Evolutionary conservation across 2,329 filamentous ascomycete genomes (phyloP).

Genomic region (Lojkania enalia): DNA sequence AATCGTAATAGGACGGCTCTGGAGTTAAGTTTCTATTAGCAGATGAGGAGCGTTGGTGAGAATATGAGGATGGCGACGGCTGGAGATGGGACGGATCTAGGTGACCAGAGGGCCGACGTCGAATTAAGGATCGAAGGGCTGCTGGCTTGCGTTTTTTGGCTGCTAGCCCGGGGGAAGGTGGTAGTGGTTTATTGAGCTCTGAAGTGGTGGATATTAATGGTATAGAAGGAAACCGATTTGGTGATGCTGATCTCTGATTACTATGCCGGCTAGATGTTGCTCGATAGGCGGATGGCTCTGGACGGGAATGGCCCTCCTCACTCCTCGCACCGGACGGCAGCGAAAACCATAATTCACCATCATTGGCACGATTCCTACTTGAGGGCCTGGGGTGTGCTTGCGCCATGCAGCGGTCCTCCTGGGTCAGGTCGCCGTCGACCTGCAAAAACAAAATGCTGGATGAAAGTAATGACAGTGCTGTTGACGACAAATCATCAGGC

Average conservation of each 20-base stretch:
- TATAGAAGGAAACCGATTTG: slow-evolving; percentile 15
- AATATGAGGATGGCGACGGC: slow-evolving; percentile 20
- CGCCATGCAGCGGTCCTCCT: slow-evolving; percentile 26
- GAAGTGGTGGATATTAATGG: slow-evolving; percentile 28
- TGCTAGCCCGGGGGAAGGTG: slow-evolving; percentile 28
- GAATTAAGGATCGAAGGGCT: slow-evolving; percentile 30
- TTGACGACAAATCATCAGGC: slow-evolving; percentile 24
- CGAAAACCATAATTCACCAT: slow-evolving; percentile 38
- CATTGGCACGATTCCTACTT: slow-evolving; percentile 19
- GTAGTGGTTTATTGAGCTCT: slow-evolving; percentile 36
- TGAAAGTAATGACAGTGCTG: slow-evolving; percentile 21
- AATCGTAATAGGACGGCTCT: slow-evolving; percentile 23
- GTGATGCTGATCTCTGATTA: slow-evolving; percentile 20
- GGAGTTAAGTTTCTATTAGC: slow-evolving; percentile 24
- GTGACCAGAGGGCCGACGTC: slow-evolving; percentile 27
- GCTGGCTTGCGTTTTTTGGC: slow-evolving; percentile 29
- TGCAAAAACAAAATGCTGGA: slow-evolving; percentile 25
- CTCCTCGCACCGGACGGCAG: slow-evolving; percentile 24
- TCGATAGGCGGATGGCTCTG: slow-evolving; percentile 34
- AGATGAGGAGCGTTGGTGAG: slow-evolving; percentile 26
- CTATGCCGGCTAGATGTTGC: slow-evolving; percentile 29
- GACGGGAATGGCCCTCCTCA: slow-evolving; percentile 15
- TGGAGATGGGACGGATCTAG: slow-evolving; percentile 27
- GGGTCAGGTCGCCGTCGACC: slow-evolving; percentile 15
- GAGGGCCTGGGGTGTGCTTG: slow-evolving; percentile 17